phyloP scores from a whole-genome alignment of 176 grass and related monocot genomes.

The Pontederia crassipes region DNA sequence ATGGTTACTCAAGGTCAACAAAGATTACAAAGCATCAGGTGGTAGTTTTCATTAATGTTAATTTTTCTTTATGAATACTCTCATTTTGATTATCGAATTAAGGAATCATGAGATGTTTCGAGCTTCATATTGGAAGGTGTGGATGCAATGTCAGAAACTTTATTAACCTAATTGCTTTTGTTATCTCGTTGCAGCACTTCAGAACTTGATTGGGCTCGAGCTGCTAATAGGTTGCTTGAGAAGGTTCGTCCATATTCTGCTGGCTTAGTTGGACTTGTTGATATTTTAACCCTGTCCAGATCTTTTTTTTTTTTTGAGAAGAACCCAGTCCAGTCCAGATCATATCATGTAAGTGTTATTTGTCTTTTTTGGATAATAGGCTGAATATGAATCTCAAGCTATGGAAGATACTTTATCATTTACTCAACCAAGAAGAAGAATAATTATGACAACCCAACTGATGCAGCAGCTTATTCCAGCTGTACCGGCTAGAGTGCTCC shows the following conservation, averaged over 20 bases:
- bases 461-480: slow-evolving; percentile 75
- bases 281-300: slow-evolving; percentile 6
- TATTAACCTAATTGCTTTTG: slow-evolving; percentile 14
- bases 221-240: slow-evolving; percentile 77
- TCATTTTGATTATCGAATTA: neutral
- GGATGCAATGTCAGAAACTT: neutral
- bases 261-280: neutral
- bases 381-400: slow-evolving; percentile 58
- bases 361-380: slow-evolving; percentile 29
- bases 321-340: slow-evolving; percentile 8
- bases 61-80: neutral
- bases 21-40: slow-evolving; percentile 64
- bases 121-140: slow-evolving; percentile 18
- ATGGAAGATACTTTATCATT: slow-evolving; percentile 39
- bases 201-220: slow-evolving; percentile 73
- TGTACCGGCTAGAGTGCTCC: slow-evolving; percentile 55
- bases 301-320: slow-evolving; percentile 13
- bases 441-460: slow-evolving; percentile 67
- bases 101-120: neutral
- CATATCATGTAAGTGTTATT: slow-evolving; percentile 12
- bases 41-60: slow-evolving; percentile 15
- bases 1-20: slow-evolving; percentile 28
- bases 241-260: slow-evolving; percentile 45
- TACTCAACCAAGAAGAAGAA: slow-evolving; percentile 48
- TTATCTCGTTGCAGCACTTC: slow-evolving; percentile 37